A percentile compares a stretch with the other conserved stretches of the same genome.
Conservation (phyloP, 148 eudicot genomes). For the Chenopodium quinoa region DNA sequence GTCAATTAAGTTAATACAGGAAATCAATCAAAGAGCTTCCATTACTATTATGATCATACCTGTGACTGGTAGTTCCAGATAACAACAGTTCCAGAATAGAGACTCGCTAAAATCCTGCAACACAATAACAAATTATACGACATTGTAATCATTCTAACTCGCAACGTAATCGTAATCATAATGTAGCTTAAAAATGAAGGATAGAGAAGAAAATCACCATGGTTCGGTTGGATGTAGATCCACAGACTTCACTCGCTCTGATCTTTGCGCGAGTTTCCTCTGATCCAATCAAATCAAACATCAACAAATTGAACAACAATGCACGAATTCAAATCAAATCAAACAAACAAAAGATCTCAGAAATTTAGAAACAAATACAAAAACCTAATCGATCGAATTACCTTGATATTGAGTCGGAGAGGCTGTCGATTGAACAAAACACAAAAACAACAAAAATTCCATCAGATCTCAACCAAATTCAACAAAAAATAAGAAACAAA, state of each 20-base stretch:
- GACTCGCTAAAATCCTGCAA: constrained; percentile 77
- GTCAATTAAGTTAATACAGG: not conserved
- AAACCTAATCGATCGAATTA: constrained; percentile 26
- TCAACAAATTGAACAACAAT: not conserved
- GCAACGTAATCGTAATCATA: not conserved
- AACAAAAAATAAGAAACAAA: not conserved
- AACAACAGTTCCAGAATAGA: constrained; percentile 76
- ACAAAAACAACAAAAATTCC: constrained; percentile 23
- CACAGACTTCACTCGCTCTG: constrained; percentile 85
- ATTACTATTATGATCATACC: constrained; percentile 37
- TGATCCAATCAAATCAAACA: constrained; percentile 30
- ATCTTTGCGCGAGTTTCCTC: constrained; percentile 83
- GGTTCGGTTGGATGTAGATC: constrained; percentile 92
- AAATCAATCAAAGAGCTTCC: not conserved
- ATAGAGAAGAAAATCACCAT: constrained; percentile 47
- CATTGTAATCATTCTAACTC: not conserved
- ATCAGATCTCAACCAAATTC: constrained; percentile 36
- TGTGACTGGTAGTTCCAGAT: constrained; percentile 90
- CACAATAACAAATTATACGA: not conserved
- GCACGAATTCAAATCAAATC: constrained; percentile 1
- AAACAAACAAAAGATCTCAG: constrained; percentile 5
- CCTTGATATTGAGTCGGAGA: constrained; percentile 85
- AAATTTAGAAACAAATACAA: not conserved
- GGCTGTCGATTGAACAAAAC: constrained; percentile 47
- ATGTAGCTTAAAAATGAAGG: not conserved